Base-by-base conservation (phyloP, 768 basidiomycete species). In the Lyophyllum decastes region DNA sequence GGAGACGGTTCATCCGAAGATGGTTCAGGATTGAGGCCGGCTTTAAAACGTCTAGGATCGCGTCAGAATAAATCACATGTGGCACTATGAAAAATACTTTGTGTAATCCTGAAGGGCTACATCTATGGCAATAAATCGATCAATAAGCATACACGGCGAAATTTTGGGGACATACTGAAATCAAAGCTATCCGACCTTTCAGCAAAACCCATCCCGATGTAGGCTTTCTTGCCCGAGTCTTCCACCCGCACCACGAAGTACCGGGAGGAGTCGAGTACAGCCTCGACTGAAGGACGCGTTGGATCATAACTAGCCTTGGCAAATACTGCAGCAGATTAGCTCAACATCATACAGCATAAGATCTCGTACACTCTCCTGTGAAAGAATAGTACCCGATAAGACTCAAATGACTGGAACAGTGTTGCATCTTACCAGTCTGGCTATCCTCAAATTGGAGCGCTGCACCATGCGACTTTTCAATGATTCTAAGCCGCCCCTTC, bases 201-300 rank as follows among this genome's bases (percentile, higher is more conserved):
- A 21, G 83, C 82, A 70, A 95, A 98, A 16, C 95, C 95, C 82
- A 97, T 88, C 5, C 95, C 95, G 56, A 98, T 93, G 67, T 93
- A 95, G 1, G 95, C 95, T 69, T 92, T 90, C 71, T 83, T 87
- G 21, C 93, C 93, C 16, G 78, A 79, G 64, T 95, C 94, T 70
- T 97, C 95, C 2, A 97, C 90, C 53, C 93, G 82, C 41, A 97
- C 78, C 16, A 96, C 95, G 68, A 98, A 98, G 70, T 98, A 98
- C 48, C 95, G 86, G 11, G 94, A 95, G 1, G 94, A 95, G 70
- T 98, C 95, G 25, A 97, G 79, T 16, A 95, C 94, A n/a, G 92
- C 90, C 63, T 98, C 95, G n/a, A 98, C 92, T 26, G 84, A 87
- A 4, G 93, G 92, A 57, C 85, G 86, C 44, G 82, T 74, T 16